phyloP scores from a whole-genome alignment of 2,329 filamentous ascomycete species.

The Periglandula ipomoeae region DNA sequence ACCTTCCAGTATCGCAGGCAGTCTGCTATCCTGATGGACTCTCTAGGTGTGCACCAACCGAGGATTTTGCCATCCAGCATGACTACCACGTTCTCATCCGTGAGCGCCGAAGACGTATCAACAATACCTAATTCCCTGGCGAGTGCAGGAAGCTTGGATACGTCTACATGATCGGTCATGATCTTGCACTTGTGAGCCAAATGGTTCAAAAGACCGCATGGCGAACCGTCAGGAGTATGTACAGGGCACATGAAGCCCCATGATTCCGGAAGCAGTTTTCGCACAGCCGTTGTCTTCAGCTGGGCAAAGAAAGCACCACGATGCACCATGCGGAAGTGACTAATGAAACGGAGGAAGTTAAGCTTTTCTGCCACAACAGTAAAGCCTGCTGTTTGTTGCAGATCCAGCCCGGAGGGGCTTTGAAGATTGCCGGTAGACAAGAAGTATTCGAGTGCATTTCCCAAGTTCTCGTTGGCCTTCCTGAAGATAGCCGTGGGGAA shows the following conservation, averaged over 20 bases:
- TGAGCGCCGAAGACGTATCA: constrained; percentile 64
- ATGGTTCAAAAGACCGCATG: constrained; percentile 92
- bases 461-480: constrained; percentile 80
- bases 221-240: constrained; percentile 91
- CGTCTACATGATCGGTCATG: constrained; percentile 65
- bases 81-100: constrained; percentile 77
- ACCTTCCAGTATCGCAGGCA: constrained; percentile 95
- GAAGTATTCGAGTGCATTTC: constrained; percentile 85
- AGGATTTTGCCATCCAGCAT: constrained; percentile 85
- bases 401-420: constrained; percentile 82
- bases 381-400: constrained; percentile 91
- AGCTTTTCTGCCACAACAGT: constrained; percentile 97
- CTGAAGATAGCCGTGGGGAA: constrained; percentile 71
- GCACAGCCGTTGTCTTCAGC: constrained; percentile 91
- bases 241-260: constrained; percentile 98
- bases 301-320: constrained; percentile 98
- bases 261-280: constrained; percentile 90
- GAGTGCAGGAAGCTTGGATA: constrained; percentile 63
- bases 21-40: constrained; percentile 73
- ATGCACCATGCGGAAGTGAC: constrained; percentile 98
- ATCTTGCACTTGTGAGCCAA: constrained; percentile 91
- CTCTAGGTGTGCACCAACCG: constrained; percentile 80
- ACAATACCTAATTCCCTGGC: constrained; percentile 73
- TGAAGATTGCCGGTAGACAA: constrained; percentile 90
- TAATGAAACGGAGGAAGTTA: constrained; percentile 97